Conservation (phyloP, 768 basidiomycete genomes). For the Tubosaeta sp. region DNA sequence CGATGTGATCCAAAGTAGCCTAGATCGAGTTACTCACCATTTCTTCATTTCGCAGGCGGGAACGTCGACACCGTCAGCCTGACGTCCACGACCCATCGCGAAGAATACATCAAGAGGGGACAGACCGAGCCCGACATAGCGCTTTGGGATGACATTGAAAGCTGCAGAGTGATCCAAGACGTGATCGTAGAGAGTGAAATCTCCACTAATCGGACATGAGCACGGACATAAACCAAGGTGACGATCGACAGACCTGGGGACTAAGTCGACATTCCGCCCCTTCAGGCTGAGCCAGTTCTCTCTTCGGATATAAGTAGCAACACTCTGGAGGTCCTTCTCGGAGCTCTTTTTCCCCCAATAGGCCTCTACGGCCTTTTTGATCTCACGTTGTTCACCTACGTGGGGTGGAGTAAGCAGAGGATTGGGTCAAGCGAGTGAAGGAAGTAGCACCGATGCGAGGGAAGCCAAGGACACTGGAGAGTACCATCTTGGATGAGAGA, state of each 20-base stretch:
- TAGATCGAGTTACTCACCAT: constrained; percentile 57
- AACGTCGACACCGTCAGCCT: constrained; percentile 91
- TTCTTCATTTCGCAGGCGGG: constrained; percentile 99
- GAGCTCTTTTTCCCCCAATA: constrained; percentile 95
- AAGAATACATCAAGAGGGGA: constrained; percentile 94
- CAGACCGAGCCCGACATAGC: constrained; percentile 82
- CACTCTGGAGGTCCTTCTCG: constrained; percentile 83
- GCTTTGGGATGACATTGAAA: constrained; percentile 96
- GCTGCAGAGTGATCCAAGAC: constrained; percentile 95
- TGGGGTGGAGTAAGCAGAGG: constrained; percentile 1
- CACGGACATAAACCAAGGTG: neutral
- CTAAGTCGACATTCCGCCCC: constrained; percentile 77
- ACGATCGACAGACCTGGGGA: constrained; percentile 70
- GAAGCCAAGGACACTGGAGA: constrained; percentile 85
- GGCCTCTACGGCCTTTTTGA: constrained; percentile 97
- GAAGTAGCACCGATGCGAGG: constrained; percentile 65
- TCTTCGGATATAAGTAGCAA: constrained; percentile 84
- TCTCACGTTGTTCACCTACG: constrained; percentile 86
- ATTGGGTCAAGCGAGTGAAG: neutral
- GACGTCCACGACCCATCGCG: constrained; percentile 98
- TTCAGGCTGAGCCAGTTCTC: constrained; percentile 85
- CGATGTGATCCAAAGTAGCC: neutral
- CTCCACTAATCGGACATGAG: constrained; percentile 60
- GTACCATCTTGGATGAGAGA: constrained; percentile 51
- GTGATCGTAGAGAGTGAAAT: constrained; percentile 98